phyloP scores from a whole-genome alignment of 2,329 filamentous ascomycete species.

The Fusarium begoniae region DNA sequence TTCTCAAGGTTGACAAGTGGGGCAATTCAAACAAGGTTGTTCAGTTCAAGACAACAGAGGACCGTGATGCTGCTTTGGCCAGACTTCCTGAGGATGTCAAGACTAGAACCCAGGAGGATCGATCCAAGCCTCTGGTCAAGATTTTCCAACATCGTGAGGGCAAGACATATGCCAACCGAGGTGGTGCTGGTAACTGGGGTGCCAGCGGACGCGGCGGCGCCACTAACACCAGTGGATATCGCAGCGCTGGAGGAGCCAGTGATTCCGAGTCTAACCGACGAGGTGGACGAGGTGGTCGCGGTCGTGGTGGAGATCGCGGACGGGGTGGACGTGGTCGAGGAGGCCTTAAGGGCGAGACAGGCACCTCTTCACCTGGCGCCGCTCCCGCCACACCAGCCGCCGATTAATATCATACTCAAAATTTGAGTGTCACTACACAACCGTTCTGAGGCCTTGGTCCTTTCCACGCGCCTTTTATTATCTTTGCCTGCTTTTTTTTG shows the following conservation, averaged over 20 bases:
- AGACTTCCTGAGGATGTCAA: slow-evolving; percentile 80
- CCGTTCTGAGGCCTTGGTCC: slow-evolving; percentile 23
- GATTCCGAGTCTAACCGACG: slow-evolving; percentile 69
- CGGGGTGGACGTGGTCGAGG: slow-evolving; percentile 65
- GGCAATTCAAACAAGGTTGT: slow-evolving; percentile 84
- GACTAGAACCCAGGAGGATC: slow-evolving; percentile 75
- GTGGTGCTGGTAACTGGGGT: slow-evolving; percentile 74
- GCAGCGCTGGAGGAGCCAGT: slow-evolving; percentile 82
- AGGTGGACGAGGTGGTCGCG: slow-evolving; percentile 64
- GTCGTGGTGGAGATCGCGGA: slow-evolving; percentile 67
- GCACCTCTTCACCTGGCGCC: slow-evolving; percentile 62
- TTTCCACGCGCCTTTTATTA: slow-evolving; percentile 18
- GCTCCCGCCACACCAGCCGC: slow-evolving; percentile 60
- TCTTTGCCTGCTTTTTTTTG: slow-evolving; percentile 31
- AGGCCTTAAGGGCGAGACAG: slow-evolving; percentile 67
- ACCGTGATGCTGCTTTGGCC: slow-evolving; percentile 81
- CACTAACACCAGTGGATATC: slow-evolving; percentile 75
- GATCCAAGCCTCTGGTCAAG: slow-evolving; percentile 83
- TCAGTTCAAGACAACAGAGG: slow-evolving; percentile 81
- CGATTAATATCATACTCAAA: slow-evolving; percentile 41
- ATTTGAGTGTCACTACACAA: slow-evolving; percentile 23
- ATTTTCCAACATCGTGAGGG: slow-evolving; percentile 77
- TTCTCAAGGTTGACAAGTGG: slow-evolving; percentile 81
- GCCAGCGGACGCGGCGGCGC: slow-evolving; percentile 70
- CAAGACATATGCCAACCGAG: slow-evolving; percentile 65